Conservation (phyloP, 352 stramenopile species). For the Pythium utonaiense region DNA sequence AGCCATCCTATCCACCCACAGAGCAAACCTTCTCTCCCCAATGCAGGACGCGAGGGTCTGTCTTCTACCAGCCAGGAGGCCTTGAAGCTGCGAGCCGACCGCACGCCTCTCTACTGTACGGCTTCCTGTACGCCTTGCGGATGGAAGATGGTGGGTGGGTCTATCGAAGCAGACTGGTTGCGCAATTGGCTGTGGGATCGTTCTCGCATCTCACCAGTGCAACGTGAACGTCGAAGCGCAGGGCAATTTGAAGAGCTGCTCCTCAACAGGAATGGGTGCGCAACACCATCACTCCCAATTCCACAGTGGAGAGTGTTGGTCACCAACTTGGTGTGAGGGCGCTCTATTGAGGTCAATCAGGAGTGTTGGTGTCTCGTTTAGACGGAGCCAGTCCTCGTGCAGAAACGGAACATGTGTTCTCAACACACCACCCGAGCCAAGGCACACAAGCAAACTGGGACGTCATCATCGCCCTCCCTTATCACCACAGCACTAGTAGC, state of each 20-base stretch:
- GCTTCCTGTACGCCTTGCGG: too few relatives aligned
- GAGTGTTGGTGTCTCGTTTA: slow-evolving; percentile 1
- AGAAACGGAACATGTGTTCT: not conserved
- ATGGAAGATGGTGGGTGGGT: too few relatives aligned
- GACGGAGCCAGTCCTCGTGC: not conserved
- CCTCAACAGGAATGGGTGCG: slow-evolving; percentile 1
- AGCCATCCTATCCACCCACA: not conserved
- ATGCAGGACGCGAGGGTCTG: too few relatives aligned
- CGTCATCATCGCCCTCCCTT: too few relatives aligned
- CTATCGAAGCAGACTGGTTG: not conserved
- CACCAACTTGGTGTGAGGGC: not conserved
- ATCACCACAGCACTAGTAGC: too few relatives aligned
- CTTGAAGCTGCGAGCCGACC: too few relatives aligned
- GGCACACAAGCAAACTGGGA: too few relatives aligned
- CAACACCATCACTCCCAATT: not conserved
- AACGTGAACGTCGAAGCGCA: too few relatives aligned
- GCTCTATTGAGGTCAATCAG: not conserved
- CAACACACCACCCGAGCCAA: not conserved
- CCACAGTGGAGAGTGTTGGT: not conserved
- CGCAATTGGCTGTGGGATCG: not conserved
- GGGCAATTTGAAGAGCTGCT: too few relatives aligned
- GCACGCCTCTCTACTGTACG: too few relatives aligned
- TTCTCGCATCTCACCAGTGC: not conserved
- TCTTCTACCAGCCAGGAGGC: too few relatives aligned
- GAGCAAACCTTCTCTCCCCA: not conserved